Base-by-base conservation (phyloP, 2,329 filamentous ascomycete genomes). In the Leptographium flavum region DNA sequence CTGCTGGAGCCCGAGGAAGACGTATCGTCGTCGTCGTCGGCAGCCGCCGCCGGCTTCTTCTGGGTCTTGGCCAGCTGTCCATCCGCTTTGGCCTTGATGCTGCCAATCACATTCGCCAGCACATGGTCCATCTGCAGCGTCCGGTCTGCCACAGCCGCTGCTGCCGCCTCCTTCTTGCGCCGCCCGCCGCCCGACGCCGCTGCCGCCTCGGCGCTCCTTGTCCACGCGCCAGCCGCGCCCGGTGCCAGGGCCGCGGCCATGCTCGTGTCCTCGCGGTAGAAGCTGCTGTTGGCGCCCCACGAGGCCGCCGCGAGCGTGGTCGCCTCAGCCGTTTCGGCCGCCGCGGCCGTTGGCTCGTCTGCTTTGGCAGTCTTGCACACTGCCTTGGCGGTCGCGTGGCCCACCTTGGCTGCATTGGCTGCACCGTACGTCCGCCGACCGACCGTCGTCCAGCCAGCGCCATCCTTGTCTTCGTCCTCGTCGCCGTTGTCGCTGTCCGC, bases 361-460 rank as follows among this genome's bases (percentile, higher is more conserved):
- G 11, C 3, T 17, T 31, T 40, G 14, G 10, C 27, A n/a, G n/a
- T n/a, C 4, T 15, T 22, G 3, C n/a, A n/a, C n/a, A n/a, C n/a
- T 5, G 27, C 19, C 39, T n/a, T 31, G 11, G 7, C 11, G n/a
- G 6, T 30, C 13, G 17, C 3, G 17, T 43, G 4, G 17, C 4
- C 23, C 3, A n/a, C 32, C 15, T 22, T n/a, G 25, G 21, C 42
- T 5, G 22, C 25, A 19, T 22, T n/a, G 25, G 21, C 42, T 5
- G 22, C 25, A 19, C 51, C 51, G 43, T 49, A 52, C 33, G 45
- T 49, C 23, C 50, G 50, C 10, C 51, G 51, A 13, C 51, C 51
- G 30, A 52, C 50, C 5, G 33, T 36, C 4, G 35, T 32, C 42
- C 42, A 44, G 11, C 19, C 11, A 2, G 21, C 4, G 4, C n/a